phyloP scores from a whole-genome alignment of 164 flowering plant genomes.

The Saururus chinensis region DNA sequence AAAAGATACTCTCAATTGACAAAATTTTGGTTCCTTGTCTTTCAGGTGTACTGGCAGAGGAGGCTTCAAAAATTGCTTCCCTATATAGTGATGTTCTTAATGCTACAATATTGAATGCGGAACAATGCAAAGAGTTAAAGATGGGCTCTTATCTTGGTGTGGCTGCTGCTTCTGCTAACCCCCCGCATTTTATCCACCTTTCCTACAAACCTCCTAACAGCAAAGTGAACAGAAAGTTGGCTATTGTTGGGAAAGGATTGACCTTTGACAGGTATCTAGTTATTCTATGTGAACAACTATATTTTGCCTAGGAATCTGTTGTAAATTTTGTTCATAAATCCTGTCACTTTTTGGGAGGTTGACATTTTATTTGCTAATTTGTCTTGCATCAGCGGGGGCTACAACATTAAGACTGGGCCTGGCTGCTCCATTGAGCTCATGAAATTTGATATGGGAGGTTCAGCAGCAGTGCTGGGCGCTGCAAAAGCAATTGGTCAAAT shows the following conservation, averaged over 20 bases:
- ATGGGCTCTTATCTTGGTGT: slow-evolving; percentile 98
- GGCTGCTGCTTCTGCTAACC: slow-evolving; percentile 93
- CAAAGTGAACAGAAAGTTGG: slow-evolving; percentile 61
- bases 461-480: slow-evolving; percentile 96
- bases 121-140: slow-evolving; percentile 82
- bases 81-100: slow-evolving; percentile 66
- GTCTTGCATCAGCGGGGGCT: slow-evolving; percentile 72
- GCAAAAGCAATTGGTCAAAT: slow-evolving; percentile 94
- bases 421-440: slow-evolving; percentile 85
- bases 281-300: background rate
- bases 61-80: slow-evolving; percentile 81
- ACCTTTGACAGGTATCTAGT: slow-evolving; percentile 84
- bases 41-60: slow-evolving; percentile 77
- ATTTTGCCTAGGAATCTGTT: too few relatives aligned
- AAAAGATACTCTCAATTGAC: too few relatives aligned
- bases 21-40: background rate
- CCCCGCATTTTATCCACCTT: slow-evolving; percentile 86
- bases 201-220: slow-evolving; percentile 77
- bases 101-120: slow-evolving; percentile 65
- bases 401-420: slow-evolving; percentile 95
- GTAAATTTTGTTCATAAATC: too few relatives aligned
- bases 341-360: background rate
- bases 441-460: slow-evolving; percentile 98
- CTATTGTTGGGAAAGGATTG: slow-evolving; percentile 87
- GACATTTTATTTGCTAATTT: slow-evolving; percentile 5